These are phyloP conservation scores for Cucumis melo DNA, from an alignment of 306 rosid species.

Conservation along the genomic window DNA sequence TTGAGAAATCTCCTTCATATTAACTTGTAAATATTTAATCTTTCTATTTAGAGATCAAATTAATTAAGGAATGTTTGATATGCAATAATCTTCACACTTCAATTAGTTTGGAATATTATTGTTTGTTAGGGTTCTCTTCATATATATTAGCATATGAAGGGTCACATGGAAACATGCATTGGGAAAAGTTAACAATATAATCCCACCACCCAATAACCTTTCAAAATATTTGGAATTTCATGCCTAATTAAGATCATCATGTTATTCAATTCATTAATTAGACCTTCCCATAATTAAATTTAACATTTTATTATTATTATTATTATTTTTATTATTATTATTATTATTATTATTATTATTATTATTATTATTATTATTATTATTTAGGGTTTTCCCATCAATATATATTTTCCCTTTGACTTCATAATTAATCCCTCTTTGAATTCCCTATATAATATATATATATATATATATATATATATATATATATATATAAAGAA, in stretches of 20 bases:
- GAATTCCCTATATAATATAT: background rate
- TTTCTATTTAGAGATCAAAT: background rate
- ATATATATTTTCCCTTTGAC: background rate
- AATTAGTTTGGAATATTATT: background rate
- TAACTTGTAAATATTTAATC: background rate
- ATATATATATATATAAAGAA: too few species aligned
- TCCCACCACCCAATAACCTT: slow-evolving; percentile 10
- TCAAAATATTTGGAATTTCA: background rate
- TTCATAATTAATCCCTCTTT: background rate
- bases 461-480: too few species aligned
- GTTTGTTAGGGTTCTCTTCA: background rate
- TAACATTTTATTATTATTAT: too few species aligned
- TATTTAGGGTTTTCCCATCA: background rate
- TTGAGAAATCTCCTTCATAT: background rate
- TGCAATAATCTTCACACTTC: background rate
- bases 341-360: too few species aligned
- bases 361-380: background rate
- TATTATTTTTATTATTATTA: too few species aligned
- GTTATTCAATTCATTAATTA: background rate
- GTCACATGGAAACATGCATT: slow-evolving; percentile 32
- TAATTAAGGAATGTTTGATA: slow-evolving; percentile 2
- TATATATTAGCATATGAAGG: background rate
- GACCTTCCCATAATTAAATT: background rate
- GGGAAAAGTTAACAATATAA: background rate
- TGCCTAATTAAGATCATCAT: background rate